These are phyloP conservation scores for Bullera alba DNA, from an alignment of 768 basidiomycete genomes.

Conservation along the genomic window DNA sequence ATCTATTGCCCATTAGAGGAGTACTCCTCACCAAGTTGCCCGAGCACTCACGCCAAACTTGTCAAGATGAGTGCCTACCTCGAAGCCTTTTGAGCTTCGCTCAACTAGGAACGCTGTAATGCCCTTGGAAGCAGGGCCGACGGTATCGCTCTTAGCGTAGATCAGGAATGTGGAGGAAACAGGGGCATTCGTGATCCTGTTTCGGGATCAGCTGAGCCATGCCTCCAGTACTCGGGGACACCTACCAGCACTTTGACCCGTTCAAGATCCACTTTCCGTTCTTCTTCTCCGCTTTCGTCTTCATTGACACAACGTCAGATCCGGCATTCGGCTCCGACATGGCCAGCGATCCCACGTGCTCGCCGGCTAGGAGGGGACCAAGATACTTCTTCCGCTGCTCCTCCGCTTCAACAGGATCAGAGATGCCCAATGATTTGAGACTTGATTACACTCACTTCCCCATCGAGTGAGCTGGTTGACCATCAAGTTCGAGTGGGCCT, in stretches of 20 bases:
- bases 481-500: conserved; percentile 42
- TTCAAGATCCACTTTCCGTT: conserved; percentile 49
- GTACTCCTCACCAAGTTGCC: background rate
- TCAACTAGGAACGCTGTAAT: conserved; percentile 90
- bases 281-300: conserved; percentile 68
- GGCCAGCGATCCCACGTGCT: conserved; percentile 73
- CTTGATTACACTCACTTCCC: conserved; percentile 32
- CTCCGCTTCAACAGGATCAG: conserved; percentile 14
- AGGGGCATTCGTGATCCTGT: conserved; percentile 92
- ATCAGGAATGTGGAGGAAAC: conserved; percentile 83
- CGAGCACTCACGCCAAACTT: conserved; percentile 61
- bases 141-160: conserved; percentile 79
- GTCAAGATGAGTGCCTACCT: conserved; percentile 81
- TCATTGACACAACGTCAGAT: conserved; percentile 95
- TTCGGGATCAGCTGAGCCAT: conserved; percentile 1
- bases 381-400: conserved; percentile 79
- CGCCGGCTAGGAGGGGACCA: conserved; percentile 67
- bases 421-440: background rate
- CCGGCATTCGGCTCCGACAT: conserved; percentile 92
- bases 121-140: conserved; percentile 66
- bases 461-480: conserved; percentile 39
- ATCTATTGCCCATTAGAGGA: conserved; percentile 49
- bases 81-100: conserved; percentile 53
- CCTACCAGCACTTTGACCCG: conserved; percentile 89
- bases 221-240: background rate